phyloP scores from a whole-genome alignment of 495 filamentous ascomycete genomes.

The Hypomontagnella monticulosa region DNA sequence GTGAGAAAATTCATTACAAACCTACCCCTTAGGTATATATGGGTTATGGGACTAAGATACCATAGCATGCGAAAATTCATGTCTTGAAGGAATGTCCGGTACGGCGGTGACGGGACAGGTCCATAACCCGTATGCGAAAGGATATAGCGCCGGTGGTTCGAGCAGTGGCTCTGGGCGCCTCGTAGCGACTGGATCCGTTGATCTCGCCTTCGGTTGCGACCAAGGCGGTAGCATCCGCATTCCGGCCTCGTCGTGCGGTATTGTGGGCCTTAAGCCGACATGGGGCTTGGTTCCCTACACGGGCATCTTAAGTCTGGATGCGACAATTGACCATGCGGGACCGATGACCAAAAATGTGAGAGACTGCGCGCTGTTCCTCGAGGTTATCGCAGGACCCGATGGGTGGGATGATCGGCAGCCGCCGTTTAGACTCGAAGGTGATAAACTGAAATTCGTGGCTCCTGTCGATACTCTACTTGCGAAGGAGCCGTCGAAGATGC shows the following conservation, averaged over 20 bases:
- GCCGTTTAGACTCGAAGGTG: constrained; percentile 55
- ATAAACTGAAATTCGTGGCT: constrained; percentile 42
- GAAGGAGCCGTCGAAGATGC: constrained; percentile 37
- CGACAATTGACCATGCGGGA: constrained; percentile 58
- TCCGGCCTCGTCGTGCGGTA: constrained; percentile 60
- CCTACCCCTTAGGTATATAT: neutral
- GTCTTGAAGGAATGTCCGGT: constrained; percentile 51
- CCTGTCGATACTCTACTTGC: constrained; percentile 39
- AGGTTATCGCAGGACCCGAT: constrained; percentile 65
- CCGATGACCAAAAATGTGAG: constrained; percentile 60
- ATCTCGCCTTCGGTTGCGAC: constrained; percentile 67
- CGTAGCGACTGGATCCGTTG: constrained; percentile 60
- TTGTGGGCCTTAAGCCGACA: constrained; percentile 60
- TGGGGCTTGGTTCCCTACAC: constrained; percentile 62
- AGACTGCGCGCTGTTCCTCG: constrained; percentile 61
- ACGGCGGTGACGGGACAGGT: constrained; percentile 61
- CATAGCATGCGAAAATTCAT: constrained; percentile 58
- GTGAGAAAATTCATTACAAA: constrained; percentile 20
- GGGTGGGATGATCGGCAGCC: constrained; percentile 64
- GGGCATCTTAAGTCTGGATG: constrained; percentile 57
- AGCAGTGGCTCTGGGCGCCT: constrained; percentile 66
- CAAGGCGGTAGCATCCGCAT: constrained; percentile 70
- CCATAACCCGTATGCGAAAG: constrained; percentile 60
- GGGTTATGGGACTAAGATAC: constrained; percentile 9
- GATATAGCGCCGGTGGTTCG: constrained; percentile 66